phyloP scores from a whole-genome alignment of 768 basidiomycete genomes.

The Leccinellum albellum region DNA sequence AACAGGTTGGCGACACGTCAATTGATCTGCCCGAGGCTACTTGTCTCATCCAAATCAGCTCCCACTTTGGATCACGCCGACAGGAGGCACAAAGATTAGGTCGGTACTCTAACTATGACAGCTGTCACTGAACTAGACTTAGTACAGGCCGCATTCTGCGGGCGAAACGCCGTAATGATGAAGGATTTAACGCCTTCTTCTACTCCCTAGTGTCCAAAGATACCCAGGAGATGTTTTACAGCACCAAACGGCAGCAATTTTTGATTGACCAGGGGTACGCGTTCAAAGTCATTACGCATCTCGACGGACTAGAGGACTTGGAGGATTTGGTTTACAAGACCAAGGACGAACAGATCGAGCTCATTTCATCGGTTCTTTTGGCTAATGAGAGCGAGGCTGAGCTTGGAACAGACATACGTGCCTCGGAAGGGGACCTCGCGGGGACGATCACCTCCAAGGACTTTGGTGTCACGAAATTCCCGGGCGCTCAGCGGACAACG shows the following conservation, averaged over 20 bases:
- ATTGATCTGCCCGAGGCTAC: constrained; percentile 99
- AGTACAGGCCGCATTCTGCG: constrained; percentile 84
- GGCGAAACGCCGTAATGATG: constrained; percentile 96
- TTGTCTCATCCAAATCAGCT: constrained; percentile 98
- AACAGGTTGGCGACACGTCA: constrained; percentile 93
- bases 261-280: constrained; percentile 98
- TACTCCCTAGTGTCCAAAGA: constrained; percentile 99
- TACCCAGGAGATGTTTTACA: constrained; percentile 99
- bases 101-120: constrained; percentile 33
- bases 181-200: constrained; percentile 99
- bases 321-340: constrained; percentile 90
- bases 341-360: constrained; percentile 90
- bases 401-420: constrained; percentile 77
- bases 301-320: constrained; percentile 85
- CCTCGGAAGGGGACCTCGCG: constrained; percentile 79
- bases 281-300: constrained; percentile 98
- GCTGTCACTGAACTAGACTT: constrained; percentile 11
- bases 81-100: constrained; percentile 97
- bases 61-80: constrained; percentile 95
- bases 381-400: constrained; percentile 90
- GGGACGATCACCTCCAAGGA: constrained; percentile 86
- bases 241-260: constrained; percentile 97
- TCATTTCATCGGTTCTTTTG: constrained; percentile 87
- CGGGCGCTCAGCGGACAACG: constrained; percentile 69
- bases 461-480: constrained; percentile 67